A percentile compares a stretch with the other conserved stretches of the same genome.
Evolutionary conservation across 371 early-diverging fungal genomes (phyloP).

Genomic region (Thermomucor indicae-seudaticae): DNA sequence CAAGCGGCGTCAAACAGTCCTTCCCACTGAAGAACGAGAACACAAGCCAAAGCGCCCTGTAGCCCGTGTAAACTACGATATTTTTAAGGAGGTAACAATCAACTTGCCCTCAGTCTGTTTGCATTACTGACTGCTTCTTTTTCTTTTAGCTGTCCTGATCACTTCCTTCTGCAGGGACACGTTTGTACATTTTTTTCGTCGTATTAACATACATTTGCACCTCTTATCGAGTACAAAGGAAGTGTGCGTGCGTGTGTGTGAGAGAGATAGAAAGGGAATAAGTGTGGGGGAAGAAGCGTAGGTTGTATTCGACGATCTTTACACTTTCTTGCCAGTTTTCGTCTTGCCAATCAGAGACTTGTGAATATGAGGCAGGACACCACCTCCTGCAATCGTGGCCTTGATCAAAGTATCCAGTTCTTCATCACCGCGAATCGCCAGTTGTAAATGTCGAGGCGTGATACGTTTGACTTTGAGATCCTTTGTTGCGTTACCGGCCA

Average conservation of each 20-base stretch:
- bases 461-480: conserved; percentile 89
- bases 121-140: too few species aligned
- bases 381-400: conserved; percentile 91
- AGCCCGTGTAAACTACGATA: conserved; percentile 22
- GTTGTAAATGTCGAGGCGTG: conserved; percentile 85
- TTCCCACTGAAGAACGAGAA: neutral
- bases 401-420: conserved; percentile 84
- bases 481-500: conserved; percentile 90
- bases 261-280: too few species aligned
- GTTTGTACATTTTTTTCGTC: too few species aligned
- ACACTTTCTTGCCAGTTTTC: conserved; percentile 51
- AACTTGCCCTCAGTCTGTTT: too few species aligned
- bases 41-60: conserved; percentile 8
- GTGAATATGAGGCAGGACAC: conserved; percentile 78
- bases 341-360: conserved; percentile 64
- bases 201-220: too few species aligned
- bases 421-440: conserved; percentile 91
- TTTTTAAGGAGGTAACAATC: conserved; percentile 28
- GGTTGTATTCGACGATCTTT: too few species aligned
- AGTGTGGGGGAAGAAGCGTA: too few species aligned
- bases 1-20: neutral
- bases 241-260: too few species aligned
- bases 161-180: too few species aligned
- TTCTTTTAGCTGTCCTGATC: too few species aligned
- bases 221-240: too few species aligned